Base-by-base conservation (phyloP, 1,284 basidiomycete genomes). In the Moesziomyces sp. region DNA sequence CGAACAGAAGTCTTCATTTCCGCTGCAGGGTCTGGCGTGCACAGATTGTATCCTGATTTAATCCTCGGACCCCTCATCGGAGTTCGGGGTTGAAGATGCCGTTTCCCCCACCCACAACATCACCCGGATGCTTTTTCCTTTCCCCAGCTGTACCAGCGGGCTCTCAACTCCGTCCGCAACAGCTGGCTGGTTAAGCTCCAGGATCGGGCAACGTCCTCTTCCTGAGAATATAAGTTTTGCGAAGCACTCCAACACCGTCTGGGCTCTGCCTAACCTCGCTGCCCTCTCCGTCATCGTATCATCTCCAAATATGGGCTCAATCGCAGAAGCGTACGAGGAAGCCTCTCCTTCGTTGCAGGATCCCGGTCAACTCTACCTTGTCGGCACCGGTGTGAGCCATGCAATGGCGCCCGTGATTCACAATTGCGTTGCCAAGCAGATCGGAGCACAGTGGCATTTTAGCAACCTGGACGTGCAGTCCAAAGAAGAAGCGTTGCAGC, bases 321-420 rank as follows among this genome's bases (percentile, higher is more conserved):
- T 53, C n/a, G 19, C 13, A 28, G 28, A 28, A n/a, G 43, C 5
- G 3, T 21, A 19, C 28, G 52, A 53, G 19, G 52, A 43, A 23
- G 52, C 52, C 13, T 43, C 52, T 33, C 52, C 52, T 19, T 53
- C 52, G 5, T 33, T 53, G 43, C 43, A 53, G 28, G 52, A 45
- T 18, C 21, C 52, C 16, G 52, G 52, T 35, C 52, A 44, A 35
- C 52, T 53, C 21, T 53, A 53, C 26, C 52, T 53, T 7, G 28
- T 53, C 43, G 52, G 52, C 3, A 45, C 26, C 43, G 52, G 52
- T 45, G 52, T 53, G 2, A 26, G 52, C 23, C 52, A 53, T 35
- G 52, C 52, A 14, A 53, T 53, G 52, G 52, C 52, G n/a, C 52
- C 52, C 3, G 52, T 53, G 26, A 53, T 53, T 21, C 52, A 53